A percentile compares a stretch with the other conserved stretches of the same genome.
These are phyloP conservation scores for Gynandropsis gynandra DNA, from an alignment of 345 rosid species.

Conservation along the genomic window DNA sequence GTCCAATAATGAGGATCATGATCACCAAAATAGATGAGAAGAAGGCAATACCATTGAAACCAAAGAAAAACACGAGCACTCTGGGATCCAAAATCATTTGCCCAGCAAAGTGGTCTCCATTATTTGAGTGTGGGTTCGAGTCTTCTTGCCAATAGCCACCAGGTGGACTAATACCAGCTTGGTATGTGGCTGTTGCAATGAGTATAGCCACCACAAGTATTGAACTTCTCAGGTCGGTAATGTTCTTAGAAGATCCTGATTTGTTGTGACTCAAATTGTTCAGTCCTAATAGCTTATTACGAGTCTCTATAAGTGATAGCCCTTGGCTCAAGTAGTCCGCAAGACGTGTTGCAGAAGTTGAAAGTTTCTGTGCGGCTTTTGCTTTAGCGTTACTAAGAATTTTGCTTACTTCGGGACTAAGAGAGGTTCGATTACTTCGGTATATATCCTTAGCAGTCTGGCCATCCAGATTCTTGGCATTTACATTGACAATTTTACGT, in stretches of 20 bases:
- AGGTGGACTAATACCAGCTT: constrained; percentile 29
- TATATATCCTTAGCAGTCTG: constrained; percentile 27
- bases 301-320: constrained; percentile 7
- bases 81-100: constrained; percentile 10
- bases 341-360: neutral
- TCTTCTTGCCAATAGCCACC: constrained; percentile 27
- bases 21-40: constrained; percentile 18
- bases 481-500: constrained; percentile 15
- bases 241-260: neutral
- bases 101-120: constrained; percentile 8
- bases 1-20: constrained; percentile 18
- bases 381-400: constrained; percentile 15
- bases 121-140: neutral
- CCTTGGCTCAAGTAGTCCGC: constrained; percentile 11
- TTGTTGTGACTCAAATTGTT: neutral
- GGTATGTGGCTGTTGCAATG: constrained; percentile 34
- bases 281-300: constrained; percentile 11
- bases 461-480: constrained; percentile 23
- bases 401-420: neutral
- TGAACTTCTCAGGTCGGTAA: neutral
- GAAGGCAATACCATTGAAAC: constrained; percentile 21
- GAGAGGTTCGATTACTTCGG: neutral
- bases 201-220: constrained; percentile 33
- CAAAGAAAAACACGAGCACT: neutral
- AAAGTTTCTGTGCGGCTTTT: constrained; percentile 1